phyloP scores from a whole-genome alignment of 1,284 basidiomycete genomes.

The Boletus mariae region DNA sequence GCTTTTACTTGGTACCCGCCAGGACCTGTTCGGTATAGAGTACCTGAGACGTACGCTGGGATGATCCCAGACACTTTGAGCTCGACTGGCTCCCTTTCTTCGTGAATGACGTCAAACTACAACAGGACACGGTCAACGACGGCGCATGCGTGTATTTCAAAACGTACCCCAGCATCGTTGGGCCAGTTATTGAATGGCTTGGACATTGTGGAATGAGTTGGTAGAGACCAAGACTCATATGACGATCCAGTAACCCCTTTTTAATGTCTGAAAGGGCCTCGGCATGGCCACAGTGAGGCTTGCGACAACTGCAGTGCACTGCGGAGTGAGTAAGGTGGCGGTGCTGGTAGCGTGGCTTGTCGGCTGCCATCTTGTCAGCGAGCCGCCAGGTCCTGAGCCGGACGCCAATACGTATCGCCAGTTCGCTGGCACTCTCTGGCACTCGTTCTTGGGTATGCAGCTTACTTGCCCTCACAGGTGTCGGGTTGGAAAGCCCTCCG shows the following conservation, averaged over 20 bases:
- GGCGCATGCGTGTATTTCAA: neutral
- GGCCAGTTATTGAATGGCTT: slow-evolving; percentile 31
- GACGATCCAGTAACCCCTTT: neutral
- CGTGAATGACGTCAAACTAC: slow-evolving; percentile 32
- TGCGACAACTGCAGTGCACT: no score
- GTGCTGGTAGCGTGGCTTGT: no score
- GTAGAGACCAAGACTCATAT: neutral
- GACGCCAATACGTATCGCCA: no score
- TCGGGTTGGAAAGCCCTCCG: no score
- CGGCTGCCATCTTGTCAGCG: no score
- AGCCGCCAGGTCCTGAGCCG: no score
- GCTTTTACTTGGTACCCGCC: slow-evolving; percentile 25
- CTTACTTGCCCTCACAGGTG: no score
- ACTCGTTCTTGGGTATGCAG: no score
- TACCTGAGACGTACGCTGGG: slow-evolving; percentile 30
- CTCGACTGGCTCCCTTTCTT: slow-evolving; percentile 29
- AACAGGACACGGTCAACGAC: slow-evolving; percentile 2
- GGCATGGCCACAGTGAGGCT: no score
- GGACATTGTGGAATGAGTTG: slow-evolving; percentile 10
- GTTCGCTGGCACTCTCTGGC: no score
- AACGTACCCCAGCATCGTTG: slow-evolving; percentile 27
- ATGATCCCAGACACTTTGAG: slow-evolving; percentile 27
- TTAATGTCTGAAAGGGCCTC: neutral
- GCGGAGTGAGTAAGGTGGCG: no score
- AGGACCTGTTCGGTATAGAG: slow-evolving; percentile 29